phyloP scores from a whole-genome alignment of 495 filamentous ascomycete genomes.

The Lasiosphaeris hirsuta region DNA sequence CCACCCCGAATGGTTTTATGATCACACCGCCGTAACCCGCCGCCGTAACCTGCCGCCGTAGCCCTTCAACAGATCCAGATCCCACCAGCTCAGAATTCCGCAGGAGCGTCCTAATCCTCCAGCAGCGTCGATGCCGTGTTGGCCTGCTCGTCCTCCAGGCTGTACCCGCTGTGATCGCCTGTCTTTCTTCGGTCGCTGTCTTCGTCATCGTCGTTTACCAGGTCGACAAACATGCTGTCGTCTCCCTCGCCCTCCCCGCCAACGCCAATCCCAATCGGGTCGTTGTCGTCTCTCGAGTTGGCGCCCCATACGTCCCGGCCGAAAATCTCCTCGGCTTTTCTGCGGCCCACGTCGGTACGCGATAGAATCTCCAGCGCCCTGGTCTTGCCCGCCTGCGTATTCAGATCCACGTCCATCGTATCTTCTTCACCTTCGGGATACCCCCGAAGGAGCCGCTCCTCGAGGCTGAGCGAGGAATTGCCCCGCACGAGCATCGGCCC shows the following conservation, averaged over 20 bases:
- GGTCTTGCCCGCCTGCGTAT: constrained; percentile 29
- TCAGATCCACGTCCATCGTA: constrained; percentile 23
- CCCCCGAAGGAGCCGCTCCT: constrained; percentile 40
- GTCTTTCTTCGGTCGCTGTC: constrained; percentile 20
- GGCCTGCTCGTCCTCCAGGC: constrained; percentile 9
- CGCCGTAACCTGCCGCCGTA: background rate
- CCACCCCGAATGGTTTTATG: constrained; percentile 1
- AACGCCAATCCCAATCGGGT: constrained; percentile 29
- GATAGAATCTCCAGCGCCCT: constrained; percentile 38
- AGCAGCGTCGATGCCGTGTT: constrained; percentile 9
- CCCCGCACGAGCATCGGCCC: constrained; percentile 30
- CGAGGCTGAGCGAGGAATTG: constrained; percentile 34
- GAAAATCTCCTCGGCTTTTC: constrained; percentile 39
- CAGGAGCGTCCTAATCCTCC: constrained; percentile 6
- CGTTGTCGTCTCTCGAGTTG: constrained; percentile 17
- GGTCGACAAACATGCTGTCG: constrained; percentile 52
- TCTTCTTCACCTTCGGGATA: constrained; percentile 31
- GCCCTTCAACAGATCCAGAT: constrained; percentile 1
- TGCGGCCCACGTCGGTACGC: constrained; percentile 37
- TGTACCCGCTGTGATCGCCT: constrained; percentile 6
- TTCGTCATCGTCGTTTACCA: constrained; percentile 50
- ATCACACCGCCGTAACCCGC: background rate
- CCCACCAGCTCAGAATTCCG: background rate
- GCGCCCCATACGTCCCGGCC: constrained; percentile 34
- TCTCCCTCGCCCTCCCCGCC: constrained; percentile 44